Evolutionary conservation across 306 rosid species (phyloP).

Genomic region (Trifolium repens): DNA sequence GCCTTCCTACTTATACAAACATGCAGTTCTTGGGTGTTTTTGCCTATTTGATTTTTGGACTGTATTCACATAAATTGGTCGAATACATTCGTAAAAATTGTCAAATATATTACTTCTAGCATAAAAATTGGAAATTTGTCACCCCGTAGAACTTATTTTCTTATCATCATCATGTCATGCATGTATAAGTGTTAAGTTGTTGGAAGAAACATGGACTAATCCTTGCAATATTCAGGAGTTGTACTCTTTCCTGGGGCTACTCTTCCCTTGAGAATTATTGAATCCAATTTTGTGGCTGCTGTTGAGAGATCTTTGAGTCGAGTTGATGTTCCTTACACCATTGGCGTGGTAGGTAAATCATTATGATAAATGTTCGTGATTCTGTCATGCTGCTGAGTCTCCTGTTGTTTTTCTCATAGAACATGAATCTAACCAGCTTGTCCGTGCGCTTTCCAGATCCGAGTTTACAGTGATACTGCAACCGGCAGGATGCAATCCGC

Average conservation of each 20-base stretch:
- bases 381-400: conserved; percentile 30
- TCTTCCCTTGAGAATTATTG: conserved; percentile 80
- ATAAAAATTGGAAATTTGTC: conserved; percentile 1
- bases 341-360: conserved; percentile 84
- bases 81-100: conserved; percentile 29
- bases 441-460: conserved; percentile 60
- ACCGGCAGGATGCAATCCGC: conserved; percentile 53
- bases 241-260: conserved; percentile 94
- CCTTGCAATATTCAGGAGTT: conserved; percentile 66
- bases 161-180: conserved; percentile 10
- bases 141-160: conserved; percentile 7
- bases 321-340: conserved; percentile 71
- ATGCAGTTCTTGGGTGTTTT: conserved; percentile 10
- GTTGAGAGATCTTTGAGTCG: conserved; percentile 67
- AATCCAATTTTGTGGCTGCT: conserved; percentile 68
- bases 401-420: conserved; percentile 23
- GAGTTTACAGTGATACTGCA: conserved; percentile 51
- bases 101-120: conserved; percentile 28
- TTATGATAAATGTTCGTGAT: conserved; percentile 23
- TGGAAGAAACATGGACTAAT: conserved; percentile 15
- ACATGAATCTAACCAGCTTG: conserved; percentile 10
- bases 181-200: conserved; percentile 26
- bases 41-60: conserved; percentile 9
- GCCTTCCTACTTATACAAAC: neutral
- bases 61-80: conserved; percentile 5